Base-by-base conservation (phyloP, 805 yeast species). In the Kregervanrija fluxuum region DNA sequence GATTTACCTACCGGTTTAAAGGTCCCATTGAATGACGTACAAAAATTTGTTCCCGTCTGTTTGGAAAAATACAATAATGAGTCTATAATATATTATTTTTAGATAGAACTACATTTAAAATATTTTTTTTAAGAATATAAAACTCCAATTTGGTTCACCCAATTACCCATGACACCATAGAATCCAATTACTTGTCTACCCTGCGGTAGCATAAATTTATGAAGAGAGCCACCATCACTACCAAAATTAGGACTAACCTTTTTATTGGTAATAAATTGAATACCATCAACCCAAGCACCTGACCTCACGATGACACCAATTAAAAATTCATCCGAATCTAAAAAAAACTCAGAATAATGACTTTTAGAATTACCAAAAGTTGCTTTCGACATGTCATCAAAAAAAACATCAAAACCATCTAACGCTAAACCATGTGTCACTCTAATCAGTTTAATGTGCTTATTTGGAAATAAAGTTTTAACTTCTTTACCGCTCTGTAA, bases 211-310 rank as follows among this genome's bases (percentile, higher is more conserved):
- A 66, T 65, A 36, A 89, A 63, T 14, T 72, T 71, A 32, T 78
- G 74, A 8, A 71, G 58, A 3, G 82, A 74, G 6, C 97, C 97
- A 8, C 71, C 70, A 1, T 66, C 59, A 40, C 85, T 85, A 11
- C 97, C 97, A 52, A 68, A 75, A 71, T 77, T 64, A 2, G 70
- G 71, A 35, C 83, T 75, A 1, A 67, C 54, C 48, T 80, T 68
- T 2, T 83, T 84, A 45, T 66, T 68, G 2, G 95, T 85, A 14
- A 79, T 69, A 32, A 93, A 66, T 57, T 85, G 93, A 16, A 87
- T 67, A 1, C 83, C 96, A 68, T 93, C 98, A 5, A 93, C 69
- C 97, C 98, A 93, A 1, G 72, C 79, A 10, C 98, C 98, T 36
- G 79, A 70, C 51, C 95, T 71, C 38, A 88, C 65, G 37, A 73